phyloP scores from a whole-genome alignment of 345 rosid species.

The Geranium rotundifolium region DNA sequence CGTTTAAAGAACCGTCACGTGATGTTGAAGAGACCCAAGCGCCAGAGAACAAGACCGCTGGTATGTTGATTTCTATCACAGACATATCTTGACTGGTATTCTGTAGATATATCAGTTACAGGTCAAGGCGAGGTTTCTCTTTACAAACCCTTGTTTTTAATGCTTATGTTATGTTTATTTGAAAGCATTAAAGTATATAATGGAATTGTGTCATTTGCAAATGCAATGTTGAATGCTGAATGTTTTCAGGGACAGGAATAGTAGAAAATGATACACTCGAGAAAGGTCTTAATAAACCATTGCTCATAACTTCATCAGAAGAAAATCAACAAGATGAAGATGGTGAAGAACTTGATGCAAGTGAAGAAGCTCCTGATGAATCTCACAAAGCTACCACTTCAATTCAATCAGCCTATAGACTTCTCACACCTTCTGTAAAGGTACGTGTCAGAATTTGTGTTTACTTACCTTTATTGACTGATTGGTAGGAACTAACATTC shows the following conservation, averaged over 20 bases:
- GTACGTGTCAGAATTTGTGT: conserved; percentile 18
- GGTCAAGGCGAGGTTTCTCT: too few species aligned
- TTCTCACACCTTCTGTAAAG: conserved; percentile 96
- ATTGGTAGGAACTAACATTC: too few species aligned
- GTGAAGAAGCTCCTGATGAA: conserved; percentile 70
- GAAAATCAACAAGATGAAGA: conserved; percentile 36
- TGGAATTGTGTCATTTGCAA: too few species aligned
- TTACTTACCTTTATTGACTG: too few species aligned
- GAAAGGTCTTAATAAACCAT: conserved; percentile 66
- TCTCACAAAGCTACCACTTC: conserved; percentile 64
- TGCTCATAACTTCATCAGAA: conserved; percentile 47
- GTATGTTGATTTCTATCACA: conserved; percentile 30
- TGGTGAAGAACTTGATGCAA: conserved; percentile 57
- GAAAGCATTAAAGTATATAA: too few species aligned
- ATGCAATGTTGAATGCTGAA: too few species aligned
- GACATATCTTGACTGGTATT: too few species aligned
- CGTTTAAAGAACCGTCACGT: conserved; percentile 73
- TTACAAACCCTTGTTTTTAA: too few species aligned
- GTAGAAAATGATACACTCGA: conserved; percentile 47
- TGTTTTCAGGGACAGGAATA: conserved; percentile 29
- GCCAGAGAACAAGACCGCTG: conserved; percentile 26
- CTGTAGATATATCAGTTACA: too few species aligned
- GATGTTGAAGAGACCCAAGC: conserved; percentile 31
- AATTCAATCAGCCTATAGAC: conserved; percentile 55
- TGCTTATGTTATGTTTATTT: too few species aligned